These are phyloP conservation scores for Thelonectria blattea DNA, from an alignment of 2,329 filamentous ascomycete genomes.

Conservation along the genomic window DNA sequence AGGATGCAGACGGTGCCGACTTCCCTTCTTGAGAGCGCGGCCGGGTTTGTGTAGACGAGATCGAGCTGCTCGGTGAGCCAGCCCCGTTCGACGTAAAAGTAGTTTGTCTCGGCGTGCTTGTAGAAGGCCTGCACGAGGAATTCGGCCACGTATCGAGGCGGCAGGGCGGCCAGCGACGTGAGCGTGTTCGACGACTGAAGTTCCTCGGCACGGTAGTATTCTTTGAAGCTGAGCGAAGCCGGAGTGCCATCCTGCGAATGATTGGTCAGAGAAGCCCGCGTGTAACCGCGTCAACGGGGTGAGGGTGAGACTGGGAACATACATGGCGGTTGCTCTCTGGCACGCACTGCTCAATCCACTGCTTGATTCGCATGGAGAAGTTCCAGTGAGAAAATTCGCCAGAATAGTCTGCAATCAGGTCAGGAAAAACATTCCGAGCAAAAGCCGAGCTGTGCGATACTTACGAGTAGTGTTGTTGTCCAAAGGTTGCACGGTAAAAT, in stretches of 20 bases:
- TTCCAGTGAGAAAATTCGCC: conserved; percentile 61
- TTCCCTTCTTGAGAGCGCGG: conserved; percentile 46
- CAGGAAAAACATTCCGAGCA: conserved; percentile 17
- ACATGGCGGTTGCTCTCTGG: conserved; percentile 38
- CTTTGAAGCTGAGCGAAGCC: conserved; percentile 42
- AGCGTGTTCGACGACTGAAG: conserved; percentile 50
- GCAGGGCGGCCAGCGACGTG: conserved; percentile 48
- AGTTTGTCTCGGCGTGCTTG: conserved; percentile 55
- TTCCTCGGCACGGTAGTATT: conserved; percentile 55
- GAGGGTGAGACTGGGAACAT: conserved; percentile 23
- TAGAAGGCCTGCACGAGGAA: conserved; percentile 56
- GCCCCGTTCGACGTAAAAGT: conserved; percentile 53
- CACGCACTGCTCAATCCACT: conserved; percentile 53
- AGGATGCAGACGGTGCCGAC: conserved; percentile 52
- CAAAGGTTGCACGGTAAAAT: conserved; percentile 49
- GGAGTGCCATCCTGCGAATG: conserved; percentile 35
- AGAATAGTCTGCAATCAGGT: conserved; percentile 50
- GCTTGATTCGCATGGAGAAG: conserved; percentile 57
- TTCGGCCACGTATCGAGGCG: conserved; percentile 53
- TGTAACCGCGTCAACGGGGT: not conserved
- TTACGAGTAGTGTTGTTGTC: conserved; percentile 50
- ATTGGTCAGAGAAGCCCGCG: conserved; percentile 5
- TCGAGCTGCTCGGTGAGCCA: conserved; percentile 52
- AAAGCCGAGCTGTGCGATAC: conserved; percentile 18
- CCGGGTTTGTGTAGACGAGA: conserved; percentile 48